phyloP scores from a whole-genome alignment of 345 rosid genomes.

The Gossypium australe region DNA sequence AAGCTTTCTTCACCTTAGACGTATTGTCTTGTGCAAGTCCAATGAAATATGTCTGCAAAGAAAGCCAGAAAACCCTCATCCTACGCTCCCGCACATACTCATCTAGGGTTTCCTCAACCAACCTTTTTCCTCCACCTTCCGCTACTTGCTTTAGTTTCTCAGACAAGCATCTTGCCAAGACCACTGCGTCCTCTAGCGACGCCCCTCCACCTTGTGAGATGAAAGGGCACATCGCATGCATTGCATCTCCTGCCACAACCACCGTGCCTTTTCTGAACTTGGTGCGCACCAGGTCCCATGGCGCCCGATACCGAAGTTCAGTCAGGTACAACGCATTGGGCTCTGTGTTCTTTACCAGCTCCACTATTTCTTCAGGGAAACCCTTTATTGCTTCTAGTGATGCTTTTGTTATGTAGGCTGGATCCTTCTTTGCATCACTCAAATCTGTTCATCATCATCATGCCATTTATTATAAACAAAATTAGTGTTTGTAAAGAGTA shows the following conservation, averaged over 20 bases:
- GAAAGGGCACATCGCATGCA: slow-evolving; percentile 16
- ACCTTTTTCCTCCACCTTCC: not conserved
- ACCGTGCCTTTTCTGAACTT: not conserved
- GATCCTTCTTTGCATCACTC: not conserved
- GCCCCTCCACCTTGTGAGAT: slow-evolving; percentile 11
- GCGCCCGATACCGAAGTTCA: slow-evolving; percentile 5
- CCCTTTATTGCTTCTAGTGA: not conserved
- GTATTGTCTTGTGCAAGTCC: slow-evolving; percentile 26
- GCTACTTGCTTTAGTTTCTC: not conserved
- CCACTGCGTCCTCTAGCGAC: slow-evolving; percentile 9
- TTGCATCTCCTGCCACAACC: slow-evolving; percentile 14
- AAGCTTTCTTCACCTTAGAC: slow-evolving; percentile 14
- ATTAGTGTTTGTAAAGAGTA: no score
- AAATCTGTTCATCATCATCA: not conserved
- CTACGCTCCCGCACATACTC: slow-evolving; percentile 38
- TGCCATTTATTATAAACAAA: not conserved
- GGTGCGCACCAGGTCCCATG: not conserved
- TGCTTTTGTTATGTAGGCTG: not conserved
- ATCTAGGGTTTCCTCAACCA: slow-evolving; percentile 32
- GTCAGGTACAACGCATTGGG: not conserved
- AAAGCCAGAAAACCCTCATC: slow-evolving; percentile 36
- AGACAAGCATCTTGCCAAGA: slow-evolving; percentile 4
- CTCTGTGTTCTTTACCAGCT: not conserved
- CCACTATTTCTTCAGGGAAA: not conserved
- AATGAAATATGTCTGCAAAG: slow-evolving; percentile 37